Evolutionary conservation across 768 basidiomycete species (phyloP).

Genomic region (Lactifluus rugatus): DNA sequence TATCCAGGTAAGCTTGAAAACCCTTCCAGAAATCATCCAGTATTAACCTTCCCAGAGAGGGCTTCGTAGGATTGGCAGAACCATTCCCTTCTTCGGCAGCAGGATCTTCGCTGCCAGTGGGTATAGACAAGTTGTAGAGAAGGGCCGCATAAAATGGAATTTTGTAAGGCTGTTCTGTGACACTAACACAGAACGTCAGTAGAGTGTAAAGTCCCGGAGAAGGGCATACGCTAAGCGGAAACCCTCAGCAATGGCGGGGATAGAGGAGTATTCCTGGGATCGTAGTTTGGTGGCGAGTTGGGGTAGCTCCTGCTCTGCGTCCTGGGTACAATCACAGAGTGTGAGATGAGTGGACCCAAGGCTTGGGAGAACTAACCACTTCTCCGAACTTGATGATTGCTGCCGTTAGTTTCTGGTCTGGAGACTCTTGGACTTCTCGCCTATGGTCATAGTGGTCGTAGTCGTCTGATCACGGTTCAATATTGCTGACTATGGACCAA

Average conservation of each 20-base stretch:
- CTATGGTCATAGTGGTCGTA: constrained; percentile 51
- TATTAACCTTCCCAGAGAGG: constrained; percentile 56
- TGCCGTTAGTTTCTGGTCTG: constrained; percentile 60
- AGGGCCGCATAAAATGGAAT: constrained; percentile 82
- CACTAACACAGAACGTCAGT: constrained; percentile 34
- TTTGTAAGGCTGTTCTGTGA: constrained; percentile 92
- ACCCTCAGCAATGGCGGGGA: constrained; percentile 61
- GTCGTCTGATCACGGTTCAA: constrained; percentile 40
- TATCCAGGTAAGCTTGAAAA: constrained; percentile 83
- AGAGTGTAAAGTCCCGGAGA: background rate
- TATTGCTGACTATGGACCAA: background rate
- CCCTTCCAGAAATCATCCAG: constrained; percentile 87
- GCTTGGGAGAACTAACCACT: constrained; percentile 48
- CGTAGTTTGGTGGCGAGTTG: constrained; percentile 57
- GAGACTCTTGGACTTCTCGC: constrained; percentile 54
- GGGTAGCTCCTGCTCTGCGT: constrained; percentile 58
- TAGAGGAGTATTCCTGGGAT: constrained; percentile 45
- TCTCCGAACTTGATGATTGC: constrained; percentile 69
- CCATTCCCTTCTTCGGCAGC: constrained; percentile 30
- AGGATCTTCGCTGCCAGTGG: constrained; percentile 5
- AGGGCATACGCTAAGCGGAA: constrained; percentile 55
- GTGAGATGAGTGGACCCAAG: background rate
- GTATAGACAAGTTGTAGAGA: constrained; percentile 56
- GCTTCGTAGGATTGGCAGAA: constrained; percentile 22
- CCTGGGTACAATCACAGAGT: constrained; percentile 33